These are phyloP conservation scores for Lojkania enalia DNA, from an alignment of 2,329 filamentous ascomycete species.

Conservation along the genomic window DNA sequence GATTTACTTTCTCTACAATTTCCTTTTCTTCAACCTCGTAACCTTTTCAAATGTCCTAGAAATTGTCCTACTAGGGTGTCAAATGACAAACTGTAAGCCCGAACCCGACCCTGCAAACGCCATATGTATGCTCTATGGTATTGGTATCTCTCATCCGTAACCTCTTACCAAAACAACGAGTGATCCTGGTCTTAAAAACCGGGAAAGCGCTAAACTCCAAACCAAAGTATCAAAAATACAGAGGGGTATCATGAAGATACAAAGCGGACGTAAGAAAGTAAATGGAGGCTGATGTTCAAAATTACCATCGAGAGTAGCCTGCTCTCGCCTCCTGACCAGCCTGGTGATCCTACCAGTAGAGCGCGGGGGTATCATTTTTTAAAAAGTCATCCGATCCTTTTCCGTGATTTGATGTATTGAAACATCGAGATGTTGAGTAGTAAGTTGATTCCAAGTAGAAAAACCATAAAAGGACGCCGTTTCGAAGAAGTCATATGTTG, in stretches of 20 bases:
- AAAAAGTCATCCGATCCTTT: too few species aligned
- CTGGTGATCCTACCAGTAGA: slow-evolving; percentile 1
- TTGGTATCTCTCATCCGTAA: slow-evolving; percentile 3
- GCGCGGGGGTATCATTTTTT: slow-evolving; percentile 4
- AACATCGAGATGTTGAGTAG: too few species aligned
- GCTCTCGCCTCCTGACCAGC: slow-evolving; percentile 10
- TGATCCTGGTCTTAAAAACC: too few species aligned
- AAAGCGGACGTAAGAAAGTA: not conserved
- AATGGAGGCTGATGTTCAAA: slow-evolving; percentile 2
- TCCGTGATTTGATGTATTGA: too few species aligned
- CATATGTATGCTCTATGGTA: slow-evolving; percentile 11
- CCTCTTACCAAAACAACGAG: not conserved
- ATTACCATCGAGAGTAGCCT: slow-evolving; percentile 4
- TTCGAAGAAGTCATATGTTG: too few species aligned
- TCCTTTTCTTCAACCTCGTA: too few species aligned
- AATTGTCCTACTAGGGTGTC: not conserved
- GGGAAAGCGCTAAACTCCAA: too few species aligned
- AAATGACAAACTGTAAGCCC: not conserved
- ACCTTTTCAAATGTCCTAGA: too few species aligned
- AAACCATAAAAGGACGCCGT: too few species aligned
- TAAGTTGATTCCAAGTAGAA: too few species aligned
- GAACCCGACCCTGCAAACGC: slow-evolving; percentile 1
- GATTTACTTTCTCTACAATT: too few species aligned
- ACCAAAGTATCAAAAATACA: not conserved
- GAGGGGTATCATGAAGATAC: not conserved